Evolutionary conservation across 192 early-diverging fungal genomes (phyloP).

Genomic region (Dissophora globulifera): DNA sequence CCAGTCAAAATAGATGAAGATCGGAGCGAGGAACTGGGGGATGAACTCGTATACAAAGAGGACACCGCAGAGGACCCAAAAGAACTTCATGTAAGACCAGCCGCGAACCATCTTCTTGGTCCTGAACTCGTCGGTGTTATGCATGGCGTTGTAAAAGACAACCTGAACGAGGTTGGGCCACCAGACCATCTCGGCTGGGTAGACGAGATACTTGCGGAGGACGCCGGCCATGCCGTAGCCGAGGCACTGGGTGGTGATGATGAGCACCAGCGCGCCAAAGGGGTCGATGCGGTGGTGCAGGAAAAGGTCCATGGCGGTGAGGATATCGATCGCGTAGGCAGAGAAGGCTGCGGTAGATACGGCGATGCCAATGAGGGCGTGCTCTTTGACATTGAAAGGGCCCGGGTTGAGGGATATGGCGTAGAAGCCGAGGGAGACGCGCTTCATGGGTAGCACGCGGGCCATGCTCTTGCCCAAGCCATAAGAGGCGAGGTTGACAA

Average conservation of each 20-base stretch:
- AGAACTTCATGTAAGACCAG: constrained; percentile 52
- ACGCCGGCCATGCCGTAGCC: constrained; percentile 80
- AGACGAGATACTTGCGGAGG: constrained; percentile 78
- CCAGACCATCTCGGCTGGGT: constrained; percentile 89
- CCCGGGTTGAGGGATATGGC: constrained; percentile 37
- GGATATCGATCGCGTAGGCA: constrained; percentile 61
- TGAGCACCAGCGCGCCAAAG: constrained; percentile 40
- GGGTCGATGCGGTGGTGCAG: constrained; percentile 19
- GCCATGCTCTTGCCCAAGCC: constrained; percentile 42
- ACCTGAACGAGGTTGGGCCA: constrained; percentile 73
- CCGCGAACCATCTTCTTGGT: constrained; percentile 14
- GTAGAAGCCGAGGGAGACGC: constrained; percentile 6
- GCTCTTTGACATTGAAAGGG: constrained; percentile 76
- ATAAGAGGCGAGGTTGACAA: constrained; percentile 51
- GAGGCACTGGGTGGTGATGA: constrained; percentile 70
- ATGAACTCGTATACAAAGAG: constrained; percentile 62
- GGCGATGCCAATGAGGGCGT: constrained; percentile 67
- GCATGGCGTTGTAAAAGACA: constrained; percentile 59
- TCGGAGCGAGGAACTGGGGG: constrained; percentile 39
- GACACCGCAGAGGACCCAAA: constrained; percentile 45
- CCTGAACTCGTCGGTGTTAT: constrained; percentile 43
- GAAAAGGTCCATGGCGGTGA: constrained; percentile 21
- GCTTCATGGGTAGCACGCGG: neutral
- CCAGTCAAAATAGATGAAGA: constrained; percentile 34
- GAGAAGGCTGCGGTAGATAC: constrained; percentile 57